Evolutionary conservation across 1,284 basidiomycete genomes (phyloP).

Genomic region (Rhodofomes roseus): DNA sequence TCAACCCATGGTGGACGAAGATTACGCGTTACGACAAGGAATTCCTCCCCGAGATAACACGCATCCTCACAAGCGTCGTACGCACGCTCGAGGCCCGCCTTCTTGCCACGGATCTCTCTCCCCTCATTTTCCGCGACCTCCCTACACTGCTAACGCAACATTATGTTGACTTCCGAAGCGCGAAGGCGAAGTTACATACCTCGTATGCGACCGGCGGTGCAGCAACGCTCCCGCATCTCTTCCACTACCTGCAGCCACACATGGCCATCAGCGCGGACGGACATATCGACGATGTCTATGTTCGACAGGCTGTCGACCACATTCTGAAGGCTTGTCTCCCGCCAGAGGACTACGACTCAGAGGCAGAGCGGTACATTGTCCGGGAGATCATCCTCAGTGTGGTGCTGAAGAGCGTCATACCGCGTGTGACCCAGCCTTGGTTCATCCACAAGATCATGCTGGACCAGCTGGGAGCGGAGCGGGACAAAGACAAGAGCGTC

Average conservation of each 20-base stretch:
- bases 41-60: conserved; percentile 68
- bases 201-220: conserved; percentile 68
- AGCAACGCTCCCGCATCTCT: conserved; percentile 56
- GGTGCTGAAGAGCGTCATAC: conserved; percentile 60
- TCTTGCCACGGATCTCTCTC: conserved; percentile 49
- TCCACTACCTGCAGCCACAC: conserved; percentile 76
- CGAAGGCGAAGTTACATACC: conserved; percentile 53
- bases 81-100: conserved; percentile 58
- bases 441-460: conserved; percentile 69
- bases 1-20: conserved; percentile 80
- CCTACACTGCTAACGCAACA: conserved; percentile 69
- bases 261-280: conserved; percentile 68
- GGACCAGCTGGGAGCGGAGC: conserved; percentile 50
- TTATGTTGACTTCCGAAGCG: conserved; percentile 70
- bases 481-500: conserved; percentile 15
- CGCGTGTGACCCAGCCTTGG: conserved; percentile 75
- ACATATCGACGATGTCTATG: conserved; percentile 66
- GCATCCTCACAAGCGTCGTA: conserved; percentile 54
- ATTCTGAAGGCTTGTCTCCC: conserved; percentile 67
- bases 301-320: conserved; percentile 71
- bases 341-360: conserved; percentile 62
- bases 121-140: conserved; percentile 55
- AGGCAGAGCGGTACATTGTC: conserved; percentile 69
- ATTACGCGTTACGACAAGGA: conserved; percentile 80
- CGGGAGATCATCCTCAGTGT: conserved; percentile 77